Base-by-base conservation (phyloP, 208 protist genomes). In the Kentomonas sorsogonicus region DNA sequence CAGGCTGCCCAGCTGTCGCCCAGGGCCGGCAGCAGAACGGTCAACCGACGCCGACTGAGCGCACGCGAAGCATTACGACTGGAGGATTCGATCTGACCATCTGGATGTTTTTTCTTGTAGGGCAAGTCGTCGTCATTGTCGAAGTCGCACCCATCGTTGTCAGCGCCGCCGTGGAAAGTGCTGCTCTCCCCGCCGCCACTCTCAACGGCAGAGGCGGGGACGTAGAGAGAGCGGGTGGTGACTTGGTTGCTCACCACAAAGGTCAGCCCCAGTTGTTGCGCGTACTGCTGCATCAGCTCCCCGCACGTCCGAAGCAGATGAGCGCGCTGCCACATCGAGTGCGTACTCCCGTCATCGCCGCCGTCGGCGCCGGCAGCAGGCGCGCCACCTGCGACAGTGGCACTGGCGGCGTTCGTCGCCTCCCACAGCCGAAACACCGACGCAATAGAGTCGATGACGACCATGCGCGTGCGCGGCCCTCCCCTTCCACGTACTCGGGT, bases 381-480 rank as follows among this genome's bases (percentile, higher is more conserved):
- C 9, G 18, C 22, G 23, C 39, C 1, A 39, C 43, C 30, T 13
- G 13, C 45, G 10, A 22, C 11, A 13, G 27, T 15, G 11, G 52
- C 13, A 0, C 23, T 7, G 56, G 31, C 30, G n/a, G 43, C 43
- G 15, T 47, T 5, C 20, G 15, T 47, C 43, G 23, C 9, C 23
- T 5, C 43, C 43, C 9, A 11, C 23, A 15, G 9, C 5, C 86
- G 75, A 26, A 96, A 94, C 0, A 89, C 89, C 65, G 88, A 71
- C 1, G 93, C 88, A 31, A 96, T 79, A 2, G 82, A 94, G 63
- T 97, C 93, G 31, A 96, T 69, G 6, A 96, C 38, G 11, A 97
- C 31, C 63, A 96, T 73, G 0, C 69, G 51, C 15, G 92, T 33
- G 16, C 18, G 36, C 36, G 59, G 52, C 22, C 18, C 22, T 57